Evolutionary conservation across 768 basidiomycete species (phyloP).

Genomic region (Termitomyces sp.): DNA sequence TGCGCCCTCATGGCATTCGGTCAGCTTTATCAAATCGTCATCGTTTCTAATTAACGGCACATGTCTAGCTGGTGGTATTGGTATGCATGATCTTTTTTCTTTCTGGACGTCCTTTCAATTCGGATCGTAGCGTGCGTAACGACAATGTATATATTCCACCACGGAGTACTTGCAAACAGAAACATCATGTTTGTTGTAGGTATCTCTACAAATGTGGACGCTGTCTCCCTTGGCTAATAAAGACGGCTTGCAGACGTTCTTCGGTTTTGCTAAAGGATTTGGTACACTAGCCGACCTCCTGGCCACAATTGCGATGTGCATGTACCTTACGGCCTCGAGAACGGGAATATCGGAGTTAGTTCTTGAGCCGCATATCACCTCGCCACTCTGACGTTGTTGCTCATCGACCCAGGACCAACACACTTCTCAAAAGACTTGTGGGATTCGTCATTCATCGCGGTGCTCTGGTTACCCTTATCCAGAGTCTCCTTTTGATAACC

Average conservation of each 20-base stretch:
- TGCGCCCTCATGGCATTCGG: constrained; percentile 28
- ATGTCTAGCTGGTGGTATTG: constrained; percentile 23
- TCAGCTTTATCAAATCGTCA: constrained; percentile 8
- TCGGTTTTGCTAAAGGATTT: constrained; percentile 42
- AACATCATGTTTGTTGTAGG: constrained; percentile 27
- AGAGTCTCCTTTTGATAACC: constrained; percentile 34
- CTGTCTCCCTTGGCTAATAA: not conserved
- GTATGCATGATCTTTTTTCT: constrained; percentile 11
- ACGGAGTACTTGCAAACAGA: constrained; percentile 26
- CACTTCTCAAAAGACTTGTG: constrained; percentile 35
- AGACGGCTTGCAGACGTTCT: constrained; percentile 30
- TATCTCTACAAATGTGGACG: not conserved
- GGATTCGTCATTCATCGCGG: constrained; percentile 39
- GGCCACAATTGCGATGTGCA: constrained; percentile 42
- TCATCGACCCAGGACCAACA: constrained; percentile 33
- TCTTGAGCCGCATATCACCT: too few relatives aligned
- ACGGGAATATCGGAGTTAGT: constrained; percentile 35
- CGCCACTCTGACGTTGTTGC: too few relatives aligned
- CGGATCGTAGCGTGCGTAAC: constrained; percentile 25
- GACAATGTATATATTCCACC: constrained; percentile 34
- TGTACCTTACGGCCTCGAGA: constrained; percentile 30
- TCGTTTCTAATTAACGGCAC: not conserved
- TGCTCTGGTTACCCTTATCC: constrained; percentile 39
- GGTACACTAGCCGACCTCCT: constrained; percentile 39
- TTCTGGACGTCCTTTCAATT: not conserved